These are phyloP conservation scores for Trichoderma pleuroti DNA, from an alignment of 2,329 filamentous ascomycete species.

Conservation along the genomic window DNA sequence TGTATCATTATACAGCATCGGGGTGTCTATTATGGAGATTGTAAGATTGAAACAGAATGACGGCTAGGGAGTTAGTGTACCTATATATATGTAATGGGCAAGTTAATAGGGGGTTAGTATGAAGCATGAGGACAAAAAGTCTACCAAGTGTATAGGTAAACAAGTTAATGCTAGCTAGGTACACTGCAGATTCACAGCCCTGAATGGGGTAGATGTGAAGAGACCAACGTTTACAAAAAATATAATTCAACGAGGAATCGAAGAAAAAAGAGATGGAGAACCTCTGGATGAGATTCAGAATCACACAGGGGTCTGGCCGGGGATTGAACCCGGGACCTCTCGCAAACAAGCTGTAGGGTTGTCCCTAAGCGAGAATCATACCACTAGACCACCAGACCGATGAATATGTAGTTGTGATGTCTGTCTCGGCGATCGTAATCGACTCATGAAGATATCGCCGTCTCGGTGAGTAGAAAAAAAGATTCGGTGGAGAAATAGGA, in stretches of 20 bases:
- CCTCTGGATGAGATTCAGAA: neutral
- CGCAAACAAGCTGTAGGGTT: constrained; percentile 29
- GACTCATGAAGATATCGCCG: neutral
- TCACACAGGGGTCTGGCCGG: constrained; percentile 39
- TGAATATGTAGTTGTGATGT: neutral
- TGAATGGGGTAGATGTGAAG: neutral
- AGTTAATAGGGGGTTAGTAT: neutral
- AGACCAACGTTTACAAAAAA: neutral
- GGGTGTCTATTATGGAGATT: neutral
- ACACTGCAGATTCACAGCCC: neutral
- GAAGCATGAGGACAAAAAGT: neutral
- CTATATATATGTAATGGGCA: neutral
- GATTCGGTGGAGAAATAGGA: too few relatives aligned
- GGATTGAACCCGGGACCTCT: constrained; percentile 48
- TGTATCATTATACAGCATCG: neutral
- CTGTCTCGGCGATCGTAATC: neutral
- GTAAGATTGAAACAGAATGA: neutral
- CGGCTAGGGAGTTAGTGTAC: neutral
- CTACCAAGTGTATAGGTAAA: neutral
- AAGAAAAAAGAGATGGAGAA: neutral
- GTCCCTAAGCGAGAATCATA: constrained; percentile 19
- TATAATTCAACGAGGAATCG: neutral
- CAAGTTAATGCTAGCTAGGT: neutral
- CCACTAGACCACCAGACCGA: constrained; percentile 18
- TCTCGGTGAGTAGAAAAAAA: neutral